Evolutionary conservation across 108 stramenopile species (phyloP).

Genomic region (Nitzschia sp.): DNA sequence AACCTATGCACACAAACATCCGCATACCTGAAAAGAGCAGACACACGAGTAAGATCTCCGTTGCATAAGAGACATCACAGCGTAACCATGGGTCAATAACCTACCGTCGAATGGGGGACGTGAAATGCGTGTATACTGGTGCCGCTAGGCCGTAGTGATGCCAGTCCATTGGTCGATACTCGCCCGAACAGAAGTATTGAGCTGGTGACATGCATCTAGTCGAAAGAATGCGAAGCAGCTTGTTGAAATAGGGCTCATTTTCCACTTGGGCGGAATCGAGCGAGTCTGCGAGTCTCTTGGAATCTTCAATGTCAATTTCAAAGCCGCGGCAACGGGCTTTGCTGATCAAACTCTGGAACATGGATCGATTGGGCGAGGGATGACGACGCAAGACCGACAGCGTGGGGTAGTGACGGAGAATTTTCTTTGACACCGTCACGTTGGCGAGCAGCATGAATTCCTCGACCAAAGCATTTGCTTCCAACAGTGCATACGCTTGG

Average conservation of each 20-base stretch:
- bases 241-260: constrained; percentile 93
- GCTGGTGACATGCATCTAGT: constrained; percentile 98
- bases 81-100: not conserved
- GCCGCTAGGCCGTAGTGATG: constrained; percentile 99
- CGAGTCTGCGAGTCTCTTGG: constrained; percentile 92
- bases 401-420: constrained; percentile 88
- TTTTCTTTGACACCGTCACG: constrained; percentile 96
- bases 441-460: constrained; percentile 99
- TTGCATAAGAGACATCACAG: not conserved
- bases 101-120: constrained; percentile 97
- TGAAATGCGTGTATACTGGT: constrained; percentile 99
- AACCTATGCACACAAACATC: constrained; percentile 99
- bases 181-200: constrained; percentile 98
- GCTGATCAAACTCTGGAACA: constrained; percentile 92
- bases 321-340: constrained; percentile 84
- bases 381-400: constrained; percentile 95
- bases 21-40: constrained; percentile 85
- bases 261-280: constrained; percentile 85
- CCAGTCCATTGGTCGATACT: constrained; percentile 86
- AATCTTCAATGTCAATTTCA: constrained; percentile 88
- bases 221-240: constrained; percentile 94
- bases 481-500: constrained; percentile 85
- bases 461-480: constrained; percentile 94
- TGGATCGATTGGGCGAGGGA: constrained; percentile 91
- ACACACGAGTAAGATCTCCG: constrained; percentile 61